Evolutionary conservation across 78 protist species (phyloP).

Genomic region (Monosiga brevicollis): DNA sequence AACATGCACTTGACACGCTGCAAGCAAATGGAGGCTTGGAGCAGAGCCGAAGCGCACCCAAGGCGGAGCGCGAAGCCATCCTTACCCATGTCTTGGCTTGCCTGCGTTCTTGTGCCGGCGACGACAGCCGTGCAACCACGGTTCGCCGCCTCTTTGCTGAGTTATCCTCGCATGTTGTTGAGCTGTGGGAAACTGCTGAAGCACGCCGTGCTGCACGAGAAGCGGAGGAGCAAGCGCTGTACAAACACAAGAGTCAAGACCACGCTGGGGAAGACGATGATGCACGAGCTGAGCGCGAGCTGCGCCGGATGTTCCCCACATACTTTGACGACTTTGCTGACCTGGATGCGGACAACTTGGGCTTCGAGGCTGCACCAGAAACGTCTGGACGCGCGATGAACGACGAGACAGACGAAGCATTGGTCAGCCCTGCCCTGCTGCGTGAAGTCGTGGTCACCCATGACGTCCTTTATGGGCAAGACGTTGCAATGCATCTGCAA

Average conservation of each 20-base stretch:
- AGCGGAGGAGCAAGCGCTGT: neutral
- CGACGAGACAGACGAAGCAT: neutral
- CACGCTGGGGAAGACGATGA: slow-evolving; percentile 8
- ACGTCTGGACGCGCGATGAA: neutral
- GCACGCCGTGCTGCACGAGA: no score
- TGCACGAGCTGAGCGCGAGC: slow-evolving; percentile 8
- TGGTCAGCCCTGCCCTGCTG: neutral
- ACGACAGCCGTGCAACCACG: no score
- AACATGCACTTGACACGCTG: no score
- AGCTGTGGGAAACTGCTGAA: no score
- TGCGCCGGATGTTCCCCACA: slow-evolving; percentile 25
- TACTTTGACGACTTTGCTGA: slow-evolving; percentile 13
- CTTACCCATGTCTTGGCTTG: no score
- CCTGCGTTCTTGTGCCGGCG: no score
- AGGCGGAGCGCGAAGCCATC: no score
- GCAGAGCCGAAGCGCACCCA: no score
- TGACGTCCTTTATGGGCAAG: neutral
- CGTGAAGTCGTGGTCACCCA: neutral
- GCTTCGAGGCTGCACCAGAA: neutral
- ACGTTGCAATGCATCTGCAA: neutral
- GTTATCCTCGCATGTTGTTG: no score
- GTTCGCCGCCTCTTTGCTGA: no score
- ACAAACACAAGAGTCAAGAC: neutral
- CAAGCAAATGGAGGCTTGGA: no score
- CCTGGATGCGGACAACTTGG: neutral